Percentiles rank a stretch among this genome's conserved stretches.
Conservation (phyloP, 176 grass and related monocot species). For the Eleusine indica region DNA sequence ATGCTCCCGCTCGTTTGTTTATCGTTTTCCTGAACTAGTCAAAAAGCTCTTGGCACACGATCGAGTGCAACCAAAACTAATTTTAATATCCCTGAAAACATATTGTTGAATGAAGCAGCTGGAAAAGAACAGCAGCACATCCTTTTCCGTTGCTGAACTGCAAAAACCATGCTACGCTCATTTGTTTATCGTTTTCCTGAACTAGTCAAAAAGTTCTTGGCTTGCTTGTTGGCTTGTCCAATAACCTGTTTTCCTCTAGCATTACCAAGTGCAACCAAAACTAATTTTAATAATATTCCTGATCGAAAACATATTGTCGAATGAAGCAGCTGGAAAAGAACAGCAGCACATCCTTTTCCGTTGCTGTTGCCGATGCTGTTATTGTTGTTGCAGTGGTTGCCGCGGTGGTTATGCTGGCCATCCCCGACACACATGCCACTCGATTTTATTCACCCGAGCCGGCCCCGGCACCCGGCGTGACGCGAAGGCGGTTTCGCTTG, state of each 20-base stretch:
- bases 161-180: constrained; percentile 7
- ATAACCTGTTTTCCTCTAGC: neutral
- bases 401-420: constrained; percentile 49
- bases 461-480: constrained; percentile 18
- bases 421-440: constrained; percentile 19
- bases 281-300: neutral
- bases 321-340: constrained; percentile 14
- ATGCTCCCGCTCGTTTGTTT: constrained; percentile 25
- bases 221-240: constrained; percentile 8
- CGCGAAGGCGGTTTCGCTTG: constrained; percentile 37
- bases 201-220: constrained; percentile 39
- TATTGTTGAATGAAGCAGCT: neutral
- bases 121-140: neutral
- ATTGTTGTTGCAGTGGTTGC: constrained; percentile 31
- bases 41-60: constrained; percentile 17
- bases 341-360: neutral
- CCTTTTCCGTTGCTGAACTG: constrained; percentile 42
- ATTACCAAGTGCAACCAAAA: constrained; percentile 29
- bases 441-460: constrained; percentile 14
- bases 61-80: constrained; percentile 24
- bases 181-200: constrained; percentile 39
- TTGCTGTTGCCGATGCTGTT: constrained; percentile 42
- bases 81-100: neutral
- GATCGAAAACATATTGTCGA: neutral
- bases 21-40: constrained; percentile 40